Evolutionary conservation across 257 asterid species (phyloP).

Genomic region (Nicotiana benthamiana): DNA sequence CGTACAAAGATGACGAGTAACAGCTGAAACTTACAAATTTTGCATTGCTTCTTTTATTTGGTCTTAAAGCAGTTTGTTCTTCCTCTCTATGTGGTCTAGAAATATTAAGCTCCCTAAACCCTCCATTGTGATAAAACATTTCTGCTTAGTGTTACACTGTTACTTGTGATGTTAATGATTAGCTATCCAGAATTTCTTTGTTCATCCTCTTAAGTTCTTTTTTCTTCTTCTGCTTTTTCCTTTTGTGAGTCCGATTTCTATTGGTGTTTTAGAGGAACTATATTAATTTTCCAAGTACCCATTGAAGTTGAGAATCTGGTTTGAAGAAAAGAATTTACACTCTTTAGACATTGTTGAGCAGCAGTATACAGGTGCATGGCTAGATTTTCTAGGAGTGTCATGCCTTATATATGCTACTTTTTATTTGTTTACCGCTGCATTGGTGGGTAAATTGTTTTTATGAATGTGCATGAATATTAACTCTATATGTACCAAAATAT

Average conservation of each 20-base stretch:
- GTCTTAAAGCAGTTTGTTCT: neutral
- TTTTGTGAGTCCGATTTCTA: neutral
- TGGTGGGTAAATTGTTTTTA: too few relatives aligned
- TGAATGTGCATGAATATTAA: too few relatives aligned
- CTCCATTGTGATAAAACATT: neutral
- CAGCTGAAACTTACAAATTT: neutral
- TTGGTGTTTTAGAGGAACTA: neutral
- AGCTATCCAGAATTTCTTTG: neutral
- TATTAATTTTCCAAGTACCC: neutral
- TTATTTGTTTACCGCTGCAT: too few relatives aligned
- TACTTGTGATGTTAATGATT: neutral
- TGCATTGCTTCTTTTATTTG: neutral
- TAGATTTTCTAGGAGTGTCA: too few relatives aligned
- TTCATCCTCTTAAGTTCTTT: neutral
- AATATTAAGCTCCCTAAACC: neutral
- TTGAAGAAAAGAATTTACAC: too few relatives aligned
- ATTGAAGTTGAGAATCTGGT: neutral
- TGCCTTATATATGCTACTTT: too few relatives aligned
- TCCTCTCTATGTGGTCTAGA: neutral
- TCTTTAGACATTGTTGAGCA: neutral
- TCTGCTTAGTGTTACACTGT: neutral
- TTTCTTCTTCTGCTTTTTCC: neutral
- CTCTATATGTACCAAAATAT: too few relatives aligned
- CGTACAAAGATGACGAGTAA: constrained; percentile 94
- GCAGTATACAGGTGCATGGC: neutral